Base-by-base conservation (phyloP, 495 filamentous ascomycete species). In the Xylaria palmicola region DNA sequence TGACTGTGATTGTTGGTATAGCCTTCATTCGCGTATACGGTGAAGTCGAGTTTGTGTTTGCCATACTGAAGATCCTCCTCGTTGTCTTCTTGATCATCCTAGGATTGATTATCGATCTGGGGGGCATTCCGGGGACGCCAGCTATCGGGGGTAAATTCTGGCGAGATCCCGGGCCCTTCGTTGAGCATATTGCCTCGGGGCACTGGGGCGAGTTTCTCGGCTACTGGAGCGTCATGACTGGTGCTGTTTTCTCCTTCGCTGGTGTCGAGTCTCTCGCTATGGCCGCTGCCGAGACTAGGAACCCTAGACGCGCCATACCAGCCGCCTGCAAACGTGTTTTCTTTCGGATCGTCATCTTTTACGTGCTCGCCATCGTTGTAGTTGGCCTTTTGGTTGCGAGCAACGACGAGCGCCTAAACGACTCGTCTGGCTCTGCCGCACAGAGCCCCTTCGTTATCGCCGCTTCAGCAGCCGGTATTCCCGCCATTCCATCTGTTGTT, bases 361-460 rank as follows among this genome's bases (percentile, higher is more conserved):
- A 90, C 68, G 75, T 87, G 44, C 64, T 86, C n/a, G 80, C 81
- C 45, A 77, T 83, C 6, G 65, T 88, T 15, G 76, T 86, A 62
- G 79, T 72, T 65, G 86, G 86, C n/a, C 69, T 92, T 61, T 77
- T 91, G n/a, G 83, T 93, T 0, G 81, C 86, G 0, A 83, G 80
- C 53, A 78, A 85, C 60, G 78, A 81, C 45, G 78, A 82, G 0
- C 84, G 77, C 36, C 79, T 90, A 48, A 82, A 85, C 39, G 73
- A 78, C 4, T 72, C 79, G 70, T 65, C 80, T 67, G 63, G 76
- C 72, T 70, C 63, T 58, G 65, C 83, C 54, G 82, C 85, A 27
- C 86, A 84, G 48, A 89, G 81, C n/a, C 89, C 89, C 4, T 89
- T 91, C 62, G 89, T 90, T 0, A 81, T 92, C 43, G 86, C 89